These are phyloP conservation scores for Canna indica DNA, from an alignment of 176 grass and related monocot genomes.

Conservation along the genomic window DNA sequence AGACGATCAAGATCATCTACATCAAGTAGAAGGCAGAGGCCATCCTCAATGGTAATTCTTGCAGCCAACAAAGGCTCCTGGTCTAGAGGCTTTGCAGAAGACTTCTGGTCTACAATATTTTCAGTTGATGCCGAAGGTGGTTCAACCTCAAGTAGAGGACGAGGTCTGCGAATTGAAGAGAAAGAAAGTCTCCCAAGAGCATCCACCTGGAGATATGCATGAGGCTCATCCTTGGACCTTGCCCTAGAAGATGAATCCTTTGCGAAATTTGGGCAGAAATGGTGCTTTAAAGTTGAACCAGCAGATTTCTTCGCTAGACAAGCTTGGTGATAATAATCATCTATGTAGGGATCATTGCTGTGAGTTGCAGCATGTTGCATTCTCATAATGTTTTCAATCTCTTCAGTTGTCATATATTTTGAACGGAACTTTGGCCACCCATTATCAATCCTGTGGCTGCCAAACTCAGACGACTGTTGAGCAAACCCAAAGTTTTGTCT, in stretches of 20 bases:
- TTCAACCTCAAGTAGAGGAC: slow-evolving; percentile 79
- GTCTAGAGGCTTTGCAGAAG: slow-evolving; percentile 50
- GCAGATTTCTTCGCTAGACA: slow-evolving; percentile 54
- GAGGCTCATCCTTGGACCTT: slow-evolving; percentile 55
- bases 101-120: slow-evolving; percentile 35
- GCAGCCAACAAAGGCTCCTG: slow-evolving; percentile 79
- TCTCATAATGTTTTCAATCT: slow-evolving; percentile 66
- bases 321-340: slow-evolving; percentile 90
- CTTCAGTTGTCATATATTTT: slow-evolving; percentile 57
- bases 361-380: slow-evolving; percentile 70
- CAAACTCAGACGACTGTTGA: slow-evolving; percentile 32
- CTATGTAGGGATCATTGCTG: slow-evolving; percentile 59
- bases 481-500: slow-evolving; percentile 27
- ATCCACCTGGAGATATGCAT: slow-evolving; percentile 79
- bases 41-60: slow-evolving; percentile 75
- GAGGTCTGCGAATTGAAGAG: slow-evolving; percentile 71
- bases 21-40: slow-evolving; percentile 63
- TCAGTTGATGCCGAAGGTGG: slow-evolving; percentile 28
- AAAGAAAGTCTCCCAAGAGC: slow-evolving; percentile 80
- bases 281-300: slow-evolving; percentile 51
- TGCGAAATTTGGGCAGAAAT: slow-evolving; percentile 63
- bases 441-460: slow-evolving; percentile 40
- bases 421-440: slow-evolving; percentile 43
- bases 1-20: slow-evolving; percentile 69
- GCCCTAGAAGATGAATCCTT: slow-evolving; percentile 40